These are phyloP conservation scores for Chaetomium globosum DNA, from an alignment of 2,329 filamentous ascomycete species.

Conservation along the genomic window DNA sequence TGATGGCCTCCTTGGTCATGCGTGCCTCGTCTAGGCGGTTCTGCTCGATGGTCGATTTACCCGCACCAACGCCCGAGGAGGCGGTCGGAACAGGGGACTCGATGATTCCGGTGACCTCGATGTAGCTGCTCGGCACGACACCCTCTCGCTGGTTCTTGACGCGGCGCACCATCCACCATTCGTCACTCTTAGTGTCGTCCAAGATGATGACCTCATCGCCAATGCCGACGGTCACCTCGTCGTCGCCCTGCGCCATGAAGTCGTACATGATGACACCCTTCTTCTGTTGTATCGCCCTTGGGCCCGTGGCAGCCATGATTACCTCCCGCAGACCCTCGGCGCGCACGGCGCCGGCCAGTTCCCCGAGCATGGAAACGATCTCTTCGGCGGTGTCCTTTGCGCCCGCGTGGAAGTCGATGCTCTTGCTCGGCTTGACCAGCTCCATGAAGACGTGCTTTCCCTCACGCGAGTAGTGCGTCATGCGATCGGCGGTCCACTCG, in stretches of 20 bases:
- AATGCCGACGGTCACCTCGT: constrained; percentile 88
- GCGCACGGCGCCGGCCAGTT: constrained; percentile 81
- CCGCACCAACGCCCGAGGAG: constrained; percentile 54
- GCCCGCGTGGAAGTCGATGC: constrained; percentile 93
- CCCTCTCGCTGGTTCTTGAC: constrained; percentile 92
- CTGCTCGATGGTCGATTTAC: constrained; percentile 72
- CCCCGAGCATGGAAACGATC: constrained; percentile 84
- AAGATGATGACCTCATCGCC: constrained; percentile 90
- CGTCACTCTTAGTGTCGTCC: constrained; percentile 89
- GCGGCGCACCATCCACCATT: constrained; percentile 96
- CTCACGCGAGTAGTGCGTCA: constrained; percentile 97
- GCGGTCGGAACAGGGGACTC: constrained; percentile 53
- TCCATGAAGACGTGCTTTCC: constrained; percentile 98
- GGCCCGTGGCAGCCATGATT: constrained; percentile 73
- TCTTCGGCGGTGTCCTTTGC: constrained; percentile 96
- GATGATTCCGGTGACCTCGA: constrained; percentile 78
- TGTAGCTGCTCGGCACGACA: constrained; percentile 94
- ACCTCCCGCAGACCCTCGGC: constrained; percentile 86
- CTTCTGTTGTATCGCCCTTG: constrained; percentile 59
- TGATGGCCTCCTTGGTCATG: constrained; percentile 77
- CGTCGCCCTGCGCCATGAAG: constrained; percentile 93
- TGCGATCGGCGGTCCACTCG: constrained; percentile 91
- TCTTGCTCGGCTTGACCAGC: constrained; percentile 87
- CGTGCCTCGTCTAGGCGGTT: constrained; percentile 78
- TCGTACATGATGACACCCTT: constrained; percentile 89